Conservation (phyloP, 2,329 filamentous ascomycete genomes). For the Aureobasidium uvarum region DNA sequence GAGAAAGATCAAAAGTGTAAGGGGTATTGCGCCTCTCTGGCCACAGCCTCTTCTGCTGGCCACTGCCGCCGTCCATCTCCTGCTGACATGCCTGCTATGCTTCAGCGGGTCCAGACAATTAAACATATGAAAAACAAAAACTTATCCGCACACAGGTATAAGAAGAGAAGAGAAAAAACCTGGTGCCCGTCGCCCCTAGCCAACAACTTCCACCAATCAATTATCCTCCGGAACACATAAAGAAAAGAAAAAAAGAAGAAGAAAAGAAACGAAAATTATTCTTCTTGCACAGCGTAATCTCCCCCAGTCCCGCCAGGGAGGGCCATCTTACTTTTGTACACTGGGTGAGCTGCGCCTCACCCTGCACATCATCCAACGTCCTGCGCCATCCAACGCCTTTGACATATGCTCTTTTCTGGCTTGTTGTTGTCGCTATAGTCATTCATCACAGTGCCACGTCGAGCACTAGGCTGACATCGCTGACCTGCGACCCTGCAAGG, state of each 20-base stretch:
- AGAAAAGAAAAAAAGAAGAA: slow-evolving; percentile 1
- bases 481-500: slow-evolving; percentile 80
- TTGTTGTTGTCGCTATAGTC: neutral
- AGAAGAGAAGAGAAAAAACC: slow-evolving; percentile 17
- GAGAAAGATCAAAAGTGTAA: slow-evolving; percentile 17
- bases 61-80: slow-evolving; percentile 11
- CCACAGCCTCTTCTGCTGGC: slow-evolving; percentile 15
- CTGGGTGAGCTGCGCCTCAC: slow-evolving; percentile 18
- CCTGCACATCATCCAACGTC: slow-evolving; percentile 14
- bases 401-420: slow-evolving; percentile 11
- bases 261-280: slow-evolving; percentile 26
- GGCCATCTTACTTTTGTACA: slow-evolving; percentile 23
- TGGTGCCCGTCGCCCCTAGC: slow-evolving; percentile 3
- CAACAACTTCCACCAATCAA: slow-evolving; percentile 23
- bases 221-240: slow-evolving; percentile 13
- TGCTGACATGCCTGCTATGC: slow-evolving; percentile 25
- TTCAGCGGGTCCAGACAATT: slow-evolving; percentile 19
- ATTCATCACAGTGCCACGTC: slow-evolving; percentile 65
- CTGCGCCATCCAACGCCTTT: slow-evolving; percentile 21
- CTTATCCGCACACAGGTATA: slow-evolving; percentile 14
- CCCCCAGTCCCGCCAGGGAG: slow-evolving; percentile 26
- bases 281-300: slow-evolving; percentile 15
- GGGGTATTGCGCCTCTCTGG: slow-evolving; percentile 24
- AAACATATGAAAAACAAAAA: slow-evolving; percentile 20
- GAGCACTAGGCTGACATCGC: slow-evolving; percentile 95